These are phyloP conservation scores for Tylopilus intermedius DNA, from an alignment of 768 basidiomycete genomes.

Conservation along the genomic window DNA sequence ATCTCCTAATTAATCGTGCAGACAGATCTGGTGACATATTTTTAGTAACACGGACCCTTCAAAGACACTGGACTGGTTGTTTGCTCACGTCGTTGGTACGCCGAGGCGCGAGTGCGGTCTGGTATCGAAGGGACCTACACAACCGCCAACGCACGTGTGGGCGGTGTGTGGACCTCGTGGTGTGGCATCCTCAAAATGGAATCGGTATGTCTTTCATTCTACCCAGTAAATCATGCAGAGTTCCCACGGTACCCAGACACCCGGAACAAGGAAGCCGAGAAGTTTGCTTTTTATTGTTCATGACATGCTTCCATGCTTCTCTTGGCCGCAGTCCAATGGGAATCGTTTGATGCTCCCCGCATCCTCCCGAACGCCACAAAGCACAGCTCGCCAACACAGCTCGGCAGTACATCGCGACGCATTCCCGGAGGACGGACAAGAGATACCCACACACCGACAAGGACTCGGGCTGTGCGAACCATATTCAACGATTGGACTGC, in stretches of 20 bases:
- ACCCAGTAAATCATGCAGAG: neutral
- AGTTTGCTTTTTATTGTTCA: conserved; percentile 20
- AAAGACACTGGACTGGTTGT: neutral
- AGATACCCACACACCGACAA: no score
- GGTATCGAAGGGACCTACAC: no score
- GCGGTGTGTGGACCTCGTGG: conserved; percentile 17
- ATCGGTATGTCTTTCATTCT: conserved; percentile 1
- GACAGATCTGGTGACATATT: neutral
- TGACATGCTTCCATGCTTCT: conserved; percentile 5
- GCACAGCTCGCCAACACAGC: conserved; percentile 7
- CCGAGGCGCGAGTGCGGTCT: neutral
- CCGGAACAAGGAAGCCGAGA: conserved; percentile 20
- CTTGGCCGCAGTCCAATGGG: conserved; percentile 6
- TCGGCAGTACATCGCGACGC: neutral
- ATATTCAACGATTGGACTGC: neutral
- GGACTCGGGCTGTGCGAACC: neutral
- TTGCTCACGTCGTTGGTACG: neutral
- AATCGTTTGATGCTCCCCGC: neutral
- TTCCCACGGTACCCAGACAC: conserved; percentile 14
- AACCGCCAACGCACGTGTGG: conserved; percentile 6
- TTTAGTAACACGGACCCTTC: neutral
- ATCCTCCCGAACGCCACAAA: conserved; percentile 23
- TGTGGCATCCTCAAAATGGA: conserved; percentile 1
- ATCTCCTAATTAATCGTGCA: conserved; percentile 2
- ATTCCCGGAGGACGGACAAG: neutral